Evolutionary conservation across 768 basidiomycete genomes (phyloP), one percentile per base, ranked within the genome.

Genomic region (Hortiboletus flavorubellus): DNA sequence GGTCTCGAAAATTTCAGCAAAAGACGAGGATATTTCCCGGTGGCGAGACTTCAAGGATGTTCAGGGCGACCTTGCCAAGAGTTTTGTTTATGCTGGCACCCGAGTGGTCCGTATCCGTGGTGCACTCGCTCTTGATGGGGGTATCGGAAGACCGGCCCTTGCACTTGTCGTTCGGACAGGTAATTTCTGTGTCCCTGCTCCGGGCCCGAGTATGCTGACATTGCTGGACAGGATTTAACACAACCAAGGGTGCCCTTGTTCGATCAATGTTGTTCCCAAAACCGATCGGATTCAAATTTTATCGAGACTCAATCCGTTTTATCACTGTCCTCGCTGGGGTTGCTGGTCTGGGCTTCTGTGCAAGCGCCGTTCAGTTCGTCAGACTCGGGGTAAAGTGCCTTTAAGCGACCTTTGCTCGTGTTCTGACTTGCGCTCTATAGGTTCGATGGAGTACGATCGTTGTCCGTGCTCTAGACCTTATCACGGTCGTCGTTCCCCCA

Each of bases 261-360:
- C 82, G 97, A 23, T 98, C 96, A 0, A 99, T 99, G 96, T 78
- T 99, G 15, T 99, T 95, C 75, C 97, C 97, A 0, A 98, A 97
- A 67, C 95, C 96, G 0, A 94, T 97, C 58, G 96, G 94, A 0
- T 99, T 99, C 83, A 97, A 97, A 70, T 98, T 99, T 74, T 98
- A 98, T 73, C 86, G 87, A 33, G 92, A 94, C 71, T 92, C 91
- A 2, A 84, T 91, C 31, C 77, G 87, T 58, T 99, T 99, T 71
- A 97, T 98, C 50, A 80, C 82, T 21, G 93, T 99, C 6, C 80
- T 99, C 14, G 87, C 92, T 21, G 83, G 91, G n/a, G 86, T 99
- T 48, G 97, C 97, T 12, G 84, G 84, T 12, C 68, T 95, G 23
- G 97, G 96, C 2, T 99, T 99, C 71, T 85, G 89, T 55, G 88